Conservation (phyloP, 2,329 filamentous ascomycete species). For the Teratosphaeria viscida region DNA sequence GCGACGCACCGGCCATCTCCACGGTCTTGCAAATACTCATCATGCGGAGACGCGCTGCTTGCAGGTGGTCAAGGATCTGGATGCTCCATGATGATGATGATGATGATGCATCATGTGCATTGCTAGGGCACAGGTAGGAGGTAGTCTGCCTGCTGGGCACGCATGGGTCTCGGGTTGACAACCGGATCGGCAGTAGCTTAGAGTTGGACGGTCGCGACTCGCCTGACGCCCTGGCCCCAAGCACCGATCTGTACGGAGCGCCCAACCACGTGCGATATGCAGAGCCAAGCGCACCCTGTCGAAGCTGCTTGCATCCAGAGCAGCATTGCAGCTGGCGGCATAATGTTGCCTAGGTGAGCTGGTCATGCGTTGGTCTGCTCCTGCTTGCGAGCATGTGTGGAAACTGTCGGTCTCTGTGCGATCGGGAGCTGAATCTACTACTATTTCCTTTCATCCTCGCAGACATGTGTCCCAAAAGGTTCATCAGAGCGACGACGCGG, state of each 20-base stretch:
- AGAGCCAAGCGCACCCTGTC: background rate
- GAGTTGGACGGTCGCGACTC: slow-evolving; percentile 3
- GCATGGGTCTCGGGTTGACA: slow-evolving; percentile 11
- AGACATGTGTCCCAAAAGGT: background rate
- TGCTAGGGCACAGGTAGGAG: background rate
- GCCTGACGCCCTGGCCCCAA: slow-evolving; percentile 3
- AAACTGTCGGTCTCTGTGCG: background rate
- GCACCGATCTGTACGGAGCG: slow-evolving; percentile 3
- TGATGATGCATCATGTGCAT: background rate
- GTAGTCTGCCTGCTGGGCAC: background rate
- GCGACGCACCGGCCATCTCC: background rate
- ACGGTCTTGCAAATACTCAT: background rate
- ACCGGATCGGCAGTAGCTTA: slow-evolving; percentile 19
- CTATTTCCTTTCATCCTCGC: background rate
- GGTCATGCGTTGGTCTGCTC: no score
- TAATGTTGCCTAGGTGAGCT: no score
- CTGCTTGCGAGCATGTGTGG: background rate
- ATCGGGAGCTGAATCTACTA: background rate
- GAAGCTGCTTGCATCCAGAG: background rate
- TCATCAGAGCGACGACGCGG: background rate
- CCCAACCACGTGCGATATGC: slow-evolving; percentile 15
- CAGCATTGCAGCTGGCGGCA: no score
- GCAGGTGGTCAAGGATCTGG: background rate
- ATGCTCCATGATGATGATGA: background rate
- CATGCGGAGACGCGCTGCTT: background rate